Percentiles rank a stretch among this genome's conserved stretches.
phyloP scores from a whole-genome alignment of 495 filamentous ascomycete genomes.

The Diplogelasinospora grovesii region DNA sequence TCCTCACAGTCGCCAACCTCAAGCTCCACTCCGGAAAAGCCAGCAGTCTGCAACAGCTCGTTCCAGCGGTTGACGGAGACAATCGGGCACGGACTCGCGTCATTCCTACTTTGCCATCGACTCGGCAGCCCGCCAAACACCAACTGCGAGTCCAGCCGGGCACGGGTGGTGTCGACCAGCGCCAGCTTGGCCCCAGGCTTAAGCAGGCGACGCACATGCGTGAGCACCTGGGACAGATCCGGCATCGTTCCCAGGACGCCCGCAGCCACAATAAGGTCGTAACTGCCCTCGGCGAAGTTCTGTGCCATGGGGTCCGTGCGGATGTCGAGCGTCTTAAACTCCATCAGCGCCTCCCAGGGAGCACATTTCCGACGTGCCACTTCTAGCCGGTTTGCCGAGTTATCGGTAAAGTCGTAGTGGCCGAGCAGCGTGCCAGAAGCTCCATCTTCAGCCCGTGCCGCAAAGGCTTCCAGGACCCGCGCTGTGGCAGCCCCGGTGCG shows the following conservation, averaged over 20 bases:
- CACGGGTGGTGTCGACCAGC: constrained; percentile 29
- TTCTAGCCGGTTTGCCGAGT: constrained; percentile 42
- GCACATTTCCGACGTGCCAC: constrained; percentile 37
- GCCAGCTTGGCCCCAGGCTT: constrained; percentile 35
- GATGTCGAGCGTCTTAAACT: constrained; percentile 43
- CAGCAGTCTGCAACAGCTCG: constrained; percentile 22
- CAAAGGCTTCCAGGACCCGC: constrained; percentile 31
- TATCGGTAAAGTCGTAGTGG: constrained; percentile 45
- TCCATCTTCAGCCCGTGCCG: constrained; percentile 17
- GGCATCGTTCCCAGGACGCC: constrained; percentile 41
- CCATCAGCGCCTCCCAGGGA: constrained; percentile 28
- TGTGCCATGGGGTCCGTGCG: constrained; percentile 40
- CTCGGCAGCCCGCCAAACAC: constrained; percentile 34
- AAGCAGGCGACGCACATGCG: constrained; percentile 26
- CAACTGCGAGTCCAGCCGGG: constrained; percentile 20
- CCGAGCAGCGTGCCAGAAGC: neutral
- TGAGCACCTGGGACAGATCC: constrained; percentile 24
- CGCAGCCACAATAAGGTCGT: constrained; percentile 48
- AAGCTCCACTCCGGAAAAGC: constrained; percentile 42
- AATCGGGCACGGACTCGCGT: no score
- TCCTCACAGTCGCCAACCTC: constrained; percentile 15
- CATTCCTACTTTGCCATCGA: constrained; percentile 40
- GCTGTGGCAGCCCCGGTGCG: constrained; percentile 45
- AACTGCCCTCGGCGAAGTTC: constrained; percentile 36
- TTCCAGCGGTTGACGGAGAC: constrained; percentile 33